Evolutionary conservation across 805 yeast species (phyloP).

Genomic region (Monosporozyma servazzii): DNA sequence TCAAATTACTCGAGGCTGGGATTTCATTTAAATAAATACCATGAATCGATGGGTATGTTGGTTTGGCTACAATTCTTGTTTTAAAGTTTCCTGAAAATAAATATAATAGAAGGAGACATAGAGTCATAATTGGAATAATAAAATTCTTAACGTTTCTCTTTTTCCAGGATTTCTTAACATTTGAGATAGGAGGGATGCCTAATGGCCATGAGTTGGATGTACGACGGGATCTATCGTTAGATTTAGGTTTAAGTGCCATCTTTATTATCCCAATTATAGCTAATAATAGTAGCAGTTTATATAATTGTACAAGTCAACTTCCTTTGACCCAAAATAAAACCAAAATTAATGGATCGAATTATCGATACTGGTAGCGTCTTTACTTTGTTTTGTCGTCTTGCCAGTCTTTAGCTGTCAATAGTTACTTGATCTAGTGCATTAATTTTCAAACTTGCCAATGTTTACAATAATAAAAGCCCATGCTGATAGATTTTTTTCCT

Average conservation of each 20-base stretch:
- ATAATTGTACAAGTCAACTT: constrained; percentile 12
- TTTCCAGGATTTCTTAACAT: constrained; percentile 1
- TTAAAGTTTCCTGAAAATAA: background rate
- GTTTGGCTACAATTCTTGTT: constrained; percentile 1
- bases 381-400: background rate
- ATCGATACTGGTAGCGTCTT: background rate
- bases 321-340: background rate
- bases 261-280: constrained; percentile 12
- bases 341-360: background rate
- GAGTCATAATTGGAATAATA: background rate
- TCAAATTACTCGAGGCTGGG: constrained; percentile 42
- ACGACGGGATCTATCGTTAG: constrained; percentile 10
- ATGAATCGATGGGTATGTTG: constrained; percentile 28
- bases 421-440: background rate
- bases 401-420: background rate
- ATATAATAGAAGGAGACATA: background rate
- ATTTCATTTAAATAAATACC: constrained; percentile 40
- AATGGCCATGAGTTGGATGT: constrained; percentile 7
- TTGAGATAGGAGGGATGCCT: constrained; percentile 10
- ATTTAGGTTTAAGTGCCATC: constrained; percentile 26
- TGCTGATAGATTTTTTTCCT: background rate
- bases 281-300: constrained; percentile 12
- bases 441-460: background rate
- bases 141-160: background rate
- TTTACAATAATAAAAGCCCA: background rate